Percentiles rank a stretch among this genome's conserved stretches.
phyloP scores from a whole-genome alignment of 352 stramenopile species.

The Nothophytophthora sp. region DNA sequence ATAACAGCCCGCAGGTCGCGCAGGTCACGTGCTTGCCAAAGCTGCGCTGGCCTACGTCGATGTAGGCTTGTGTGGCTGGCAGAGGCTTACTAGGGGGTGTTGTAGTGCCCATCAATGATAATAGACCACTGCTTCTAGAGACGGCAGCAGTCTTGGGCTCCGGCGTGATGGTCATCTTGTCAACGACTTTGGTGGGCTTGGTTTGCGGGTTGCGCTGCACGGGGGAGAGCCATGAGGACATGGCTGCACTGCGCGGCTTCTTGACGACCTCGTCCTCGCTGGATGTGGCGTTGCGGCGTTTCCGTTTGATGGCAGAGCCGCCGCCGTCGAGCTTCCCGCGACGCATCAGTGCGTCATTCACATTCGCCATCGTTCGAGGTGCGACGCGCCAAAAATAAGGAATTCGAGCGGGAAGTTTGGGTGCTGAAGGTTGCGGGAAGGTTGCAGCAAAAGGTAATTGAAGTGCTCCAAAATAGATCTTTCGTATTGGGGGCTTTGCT shows the following conservation, averaged over 20 bases:
- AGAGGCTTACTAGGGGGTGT: slow-evolving; percentile 3
- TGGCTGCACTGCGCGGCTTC: slow-evolving; percentile 11
- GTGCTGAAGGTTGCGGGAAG: background rate
- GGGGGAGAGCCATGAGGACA: slow-evolving; percentile 16
- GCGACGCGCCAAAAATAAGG: too few species aligned
- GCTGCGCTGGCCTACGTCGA: slow-evolving; percentile 74
- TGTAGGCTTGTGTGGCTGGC: slow-evolving; percentile 55
- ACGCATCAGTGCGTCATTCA: slow-evolving; percentile 54
- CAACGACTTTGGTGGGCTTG: too few species aligned
- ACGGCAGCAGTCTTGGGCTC: slow-evolving; percentile 13
- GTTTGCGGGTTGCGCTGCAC: slow-evolving; percentile 10
- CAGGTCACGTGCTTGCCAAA: slow-evolving; percentile 71
- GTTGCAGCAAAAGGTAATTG: background rate
- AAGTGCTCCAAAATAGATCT: too few species aligned
- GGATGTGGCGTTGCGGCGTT: slow-evolving; percentile 13
- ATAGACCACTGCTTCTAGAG: slow-evolving; percentile 5
- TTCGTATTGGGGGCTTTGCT: too few species aligned
- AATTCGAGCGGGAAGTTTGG: background rate
- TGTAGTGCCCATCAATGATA: slow-evolving; percentile 1
- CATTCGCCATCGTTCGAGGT: slow-evolving; percentile 23
- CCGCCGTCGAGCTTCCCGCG: slow-evolving; percentile 26
- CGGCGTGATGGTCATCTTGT: slow-evolving; percentile 20
- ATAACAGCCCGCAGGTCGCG: slow-evolving; percentile 63
- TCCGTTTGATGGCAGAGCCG: slow-evolving; percentile 32
- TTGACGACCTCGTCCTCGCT: slow-evolving; percentile 1